Evolutionary conservation across 2,329 filamentous ascomycete species (phyloP), one percentile per base, ranked within the genome.

Genomic region (Cordyceps cicadae): DNA sequence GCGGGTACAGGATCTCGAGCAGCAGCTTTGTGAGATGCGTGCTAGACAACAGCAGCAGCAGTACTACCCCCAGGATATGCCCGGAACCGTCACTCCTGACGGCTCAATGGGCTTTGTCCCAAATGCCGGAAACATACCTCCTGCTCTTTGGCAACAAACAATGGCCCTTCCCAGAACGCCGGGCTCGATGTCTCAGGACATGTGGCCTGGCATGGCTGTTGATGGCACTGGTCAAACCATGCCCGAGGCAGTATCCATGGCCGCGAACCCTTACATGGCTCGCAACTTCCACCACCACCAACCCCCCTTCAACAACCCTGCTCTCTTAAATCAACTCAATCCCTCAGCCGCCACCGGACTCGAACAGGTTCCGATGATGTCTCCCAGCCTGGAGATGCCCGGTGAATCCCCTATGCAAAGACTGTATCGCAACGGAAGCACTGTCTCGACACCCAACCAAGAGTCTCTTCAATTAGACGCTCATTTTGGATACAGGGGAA

Each of bases 21-120:
- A 54, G 29, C 61, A 62, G 46, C 51, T 62, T 21, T 62, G 61
- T 43, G 61, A 62, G 46, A 62, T 62, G 61, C 55, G 56, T n/a
- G 56, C 61, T 5, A 50, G 61, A 37, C 61, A 62, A 45, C 61
- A 62, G 26, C 61, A 62, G 17, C 54, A 53, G 14, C 61, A 62
- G 26, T 62, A 55, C 52, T 58, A 54, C 21, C 24, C 50, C 5
- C 52, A 51, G 26, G 61, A 62, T 3, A 54, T 59, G 37, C 12
- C 55, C 45, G 55, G 49, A 17, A 14, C 24, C 15, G 46, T 56
- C 8, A 56, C 43, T 11, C 51, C 59, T 15, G 60, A 62, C 32
- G 55, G 60, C 9, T 59, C 55, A 37, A 59, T 55, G 43, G 54
- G 55, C 46, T 59, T 59, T 39, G 32, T 50, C 2, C 55, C 61